Evolutionary conservation across 2,329 filamentous ascomycete species (phyloP), one percentile per base, ranked within the genome.

Genomic region (Aspergillus novoparasiticus): DNA sequence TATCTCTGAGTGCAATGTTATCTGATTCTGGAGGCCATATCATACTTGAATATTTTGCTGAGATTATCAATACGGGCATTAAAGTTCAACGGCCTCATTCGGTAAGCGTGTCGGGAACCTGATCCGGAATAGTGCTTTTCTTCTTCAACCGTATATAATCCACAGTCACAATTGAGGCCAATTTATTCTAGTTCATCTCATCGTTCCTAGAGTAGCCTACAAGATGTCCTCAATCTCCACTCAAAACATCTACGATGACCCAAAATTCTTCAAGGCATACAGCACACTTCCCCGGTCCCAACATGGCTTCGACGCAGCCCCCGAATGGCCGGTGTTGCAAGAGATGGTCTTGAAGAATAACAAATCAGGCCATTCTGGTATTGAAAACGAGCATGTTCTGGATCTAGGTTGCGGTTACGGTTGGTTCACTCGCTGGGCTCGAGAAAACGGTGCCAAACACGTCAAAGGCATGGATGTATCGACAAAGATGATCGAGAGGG

Each of bases 401-500:
- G 81, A 84, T 68, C 74, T 84, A 5, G 81, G 81, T 5, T 83
- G 82, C 67, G 81, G 81, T 16, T 79, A 81, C 64, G 81, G 81
- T 23, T 83, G 80, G 80, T 82, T 82, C 63, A 71, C 75, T 36
- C 78, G 80, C n/a, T 83, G 76, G 74, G 79, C 80, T 12, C 67
- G 72, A 56, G 76, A 78, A 45, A 69, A 76, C 23, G 79, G 79
- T 6, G 80, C 79, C 11, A 63, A 61, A 10, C 63, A 65, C 14
- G 76, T 82, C 41, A 72, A 70, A 21, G 80, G 72, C 6, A 68
- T 82, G 55, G 82, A 83, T 65, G 63, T 83, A 11, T 83, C 81
- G 3, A 62, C 75, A 34, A 81, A 79, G 26, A 83, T 83, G 81
- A 75, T 83, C 9, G 68, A 68, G 6, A 76, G 72, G 51, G 81